Conservation (phyloP, 1,139 yeast genomes). For the Arxiozyma bovina region DNA sequence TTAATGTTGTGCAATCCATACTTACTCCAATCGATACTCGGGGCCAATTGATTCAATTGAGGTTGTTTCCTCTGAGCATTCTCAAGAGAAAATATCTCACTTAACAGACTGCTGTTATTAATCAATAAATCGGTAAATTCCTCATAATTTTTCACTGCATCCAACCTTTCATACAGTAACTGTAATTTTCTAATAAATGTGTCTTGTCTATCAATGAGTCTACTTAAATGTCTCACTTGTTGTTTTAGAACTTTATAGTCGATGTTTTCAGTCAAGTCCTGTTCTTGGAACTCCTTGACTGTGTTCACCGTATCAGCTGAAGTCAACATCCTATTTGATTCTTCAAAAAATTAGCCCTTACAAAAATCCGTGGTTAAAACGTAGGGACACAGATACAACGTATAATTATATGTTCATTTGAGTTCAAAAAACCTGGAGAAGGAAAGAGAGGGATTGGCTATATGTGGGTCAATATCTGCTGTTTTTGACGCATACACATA, state of each 20-base stretch:
- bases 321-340: conserved; percentile 10
- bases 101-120: conserved; percentile 20
- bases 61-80: conserved; percentile 11
- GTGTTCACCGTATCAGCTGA: conserved; percentile 11
- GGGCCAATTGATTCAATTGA: conserved; percentile 13
- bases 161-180: conserved; percentile 22
- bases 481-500: too few relatives aligned
- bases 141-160: conserved; percentile 26
- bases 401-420: background rate
- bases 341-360: background rate
- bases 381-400: background rate
- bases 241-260: conserved; percentile 22
- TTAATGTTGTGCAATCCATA: conserved; percentile 23
- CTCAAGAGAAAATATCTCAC: conserved; percentile 27
- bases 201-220: conserved; percentile 15
- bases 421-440: too few relatives aligned
- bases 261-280: conserved; percentile 14
- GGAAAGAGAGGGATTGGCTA: too few relatives aligned
- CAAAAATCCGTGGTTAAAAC: background rate
- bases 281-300: conserved; percentile 20
- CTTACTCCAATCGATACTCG: conserved; percentile 39
- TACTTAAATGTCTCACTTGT: conserved; percentile 18
- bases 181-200: conserved; percentile 21
- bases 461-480: too few relatives aligned
- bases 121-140: conserved; percentile 26